phyloP scores from a whole-genome alignment of 2,329 filamentous ascomycete species.

The Diplodia scrobiculata region DNA sequence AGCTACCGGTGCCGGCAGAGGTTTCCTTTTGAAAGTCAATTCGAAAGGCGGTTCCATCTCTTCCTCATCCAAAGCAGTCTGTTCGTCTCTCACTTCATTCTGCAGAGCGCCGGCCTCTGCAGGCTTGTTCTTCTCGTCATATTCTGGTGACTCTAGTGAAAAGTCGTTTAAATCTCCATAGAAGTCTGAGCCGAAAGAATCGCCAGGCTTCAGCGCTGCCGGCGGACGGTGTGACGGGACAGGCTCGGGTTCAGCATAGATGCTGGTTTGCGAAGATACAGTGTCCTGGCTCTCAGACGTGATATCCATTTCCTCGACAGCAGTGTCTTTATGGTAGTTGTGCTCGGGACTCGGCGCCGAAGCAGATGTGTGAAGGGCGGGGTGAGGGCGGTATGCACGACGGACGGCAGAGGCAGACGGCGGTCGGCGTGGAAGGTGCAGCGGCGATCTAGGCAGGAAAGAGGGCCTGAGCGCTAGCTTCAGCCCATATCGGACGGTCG shows the following conservation, averaged over 20 bases:
- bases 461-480: conserved; percentile 1
- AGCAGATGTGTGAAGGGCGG: neutral
- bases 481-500: neutral
- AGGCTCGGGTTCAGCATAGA: neutral
- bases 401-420: neutral
- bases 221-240: neutral
- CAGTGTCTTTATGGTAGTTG: neutral
- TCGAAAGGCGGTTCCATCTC: conserved; percentile 13
- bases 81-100: neutral
- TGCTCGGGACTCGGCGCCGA: neutral
- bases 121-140: neutral
- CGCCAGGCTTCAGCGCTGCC: neutral
- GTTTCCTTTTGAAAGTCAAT: conserved; percentile 10
- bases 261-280: neutral
- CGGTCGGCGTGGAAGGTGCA: neutral
- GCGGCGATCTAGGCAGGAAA: no score
- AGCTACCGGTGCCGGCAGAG: neutral
- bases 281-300: neutral
- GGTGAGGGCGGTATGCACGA: neutral
- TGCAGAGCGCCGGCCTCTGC: neutral
- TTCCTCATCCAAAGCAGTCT: neutral
- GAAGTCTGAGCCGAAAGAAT: conserved; percentile 14
- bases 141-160: neutral
- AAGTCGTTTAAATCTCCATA: conserved; percentile 15
- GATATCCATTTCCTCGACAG: neutral